A percentile compares a stretch with the other conserved stretches of the same genome.
These are phyloP conservation scores for Mucor circinelloides DNA, from an alignment of 371 early-diverging fungal genomes.

Conservation along the genomic window DNA sequence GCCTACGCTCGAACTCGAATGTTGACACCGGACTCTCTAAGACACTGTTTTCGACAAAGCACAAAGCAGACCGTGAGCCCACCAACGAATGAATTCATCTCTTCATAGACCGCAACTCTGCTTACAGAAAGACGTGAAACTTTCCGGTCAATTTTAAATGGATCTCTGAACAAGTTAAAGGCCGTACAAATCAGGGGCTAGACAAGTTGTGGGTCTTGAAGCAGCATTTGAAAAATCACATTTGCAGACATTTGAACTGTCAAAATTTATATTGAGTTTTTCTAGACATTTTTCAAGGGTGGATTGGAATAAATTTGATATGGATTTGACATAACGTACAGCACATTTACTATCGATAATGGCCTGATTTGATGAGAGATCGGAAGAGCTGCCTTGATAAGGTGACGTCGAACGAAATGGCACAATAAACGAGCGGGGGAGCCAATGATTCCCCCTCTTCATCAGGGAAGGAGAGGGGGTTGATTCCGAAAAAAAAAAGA, in stretches of 20 bases:
- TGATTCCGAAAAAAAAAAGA: conserved; percentile 1
- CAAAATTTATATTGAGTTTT: too few species aligned
- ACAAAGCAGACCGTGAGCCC: conserved; percentile 41
- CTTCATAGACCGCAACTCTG: conserved; percentile 49
- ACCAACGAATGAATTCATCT: conserved; percentile 48
- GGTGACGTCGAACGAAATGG: neutral
- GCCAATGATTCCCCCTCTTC: neutral
- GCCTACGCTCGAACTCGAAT: conserved; percentile 48
- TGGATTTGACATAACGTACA: neutral
- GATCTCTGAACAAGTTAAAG: neutral
- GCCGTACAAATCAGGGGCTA: neutral
- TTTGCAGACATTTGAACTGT: neutral
- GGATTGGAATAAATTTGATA: neutral
- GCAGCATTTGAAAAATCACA: neutral
- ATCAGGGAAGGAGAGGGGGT: neutral
- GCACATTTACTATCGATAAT: neutral
- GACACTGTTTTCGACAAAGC: conserved; percentile 54
- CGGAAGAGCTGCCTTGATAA: neutral
- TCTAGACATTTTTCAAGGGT: too few species aligned
- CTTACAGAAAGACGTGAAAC: conserved; percentile 15
- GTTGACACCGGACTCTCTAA: conserved; percentile 57
- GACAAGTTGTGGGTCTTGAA: neutral
- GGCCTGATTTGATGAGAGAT: neutral
- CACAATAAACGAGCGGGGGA: neutral
- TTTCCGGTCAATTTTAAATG: conserved; percentile 14